Evolutionary conservation across 2,329 filamentous ascomycete genomes (phyloP), one percentile per base, ranked within the genome.

Genomic region (Aspergillus amoenus): DNA sequence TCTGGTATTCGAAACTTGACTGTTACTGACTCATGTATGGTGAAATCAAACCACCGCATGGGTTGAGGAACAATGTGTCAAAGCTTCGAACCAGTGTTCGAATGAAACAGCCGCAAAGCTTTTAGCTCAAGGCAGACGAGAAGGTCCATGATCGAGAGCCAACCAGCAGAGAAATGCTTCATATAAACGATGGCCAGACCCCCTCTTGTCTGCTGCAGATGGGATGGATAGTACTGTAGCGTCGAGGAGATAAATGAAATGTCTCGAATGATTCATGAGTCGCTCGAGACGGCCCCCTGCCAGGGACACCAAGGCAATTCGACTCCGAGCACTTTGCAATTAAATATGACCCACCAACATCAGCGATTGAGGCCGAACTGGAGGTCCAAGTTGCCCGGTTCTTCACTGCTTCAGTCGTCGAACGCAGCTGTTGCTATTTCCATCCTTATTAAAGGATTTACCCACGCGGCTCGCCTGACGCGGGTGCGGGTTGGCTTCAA

Each of bases 341-440:
- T 46, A 59, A 59, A 57, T 8, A 12, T 45, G 40, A 56, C 41
- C 61, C 61, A 62, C 61, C 22, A 56, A 50, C 55, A 56, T 51
- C 44, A 39, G 50, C 30, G 53, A 47, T 30, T 54, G 48, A 60
- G 41, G 53, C 52, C 61, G 60, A 64, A 64, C 60, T 18, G 57
- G 55, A 44, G 60, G 61, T 44, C 61, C 60, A 56, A 61, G 61
- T 60, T 60, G 48, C 44, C 46, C 52, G 30, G 60, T 49, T 60
- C 56, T 52, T 54, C 45, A 54, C 27, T 30, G 9, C 27, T 30
- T 30, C 8, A 30, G 27, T 11, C 3, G 8, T 4, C 3, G 8
- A 30, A 30, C 27, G 27, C 27, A 30, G 9, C 27, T 30, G 8
- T 30, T 30, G 9, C 48, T 15, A 51, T 51, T 32, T 32, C 27